Conservation (phyloP, 441 rosid genomes). For the Bocquillonia castaneifolia region DNA sequence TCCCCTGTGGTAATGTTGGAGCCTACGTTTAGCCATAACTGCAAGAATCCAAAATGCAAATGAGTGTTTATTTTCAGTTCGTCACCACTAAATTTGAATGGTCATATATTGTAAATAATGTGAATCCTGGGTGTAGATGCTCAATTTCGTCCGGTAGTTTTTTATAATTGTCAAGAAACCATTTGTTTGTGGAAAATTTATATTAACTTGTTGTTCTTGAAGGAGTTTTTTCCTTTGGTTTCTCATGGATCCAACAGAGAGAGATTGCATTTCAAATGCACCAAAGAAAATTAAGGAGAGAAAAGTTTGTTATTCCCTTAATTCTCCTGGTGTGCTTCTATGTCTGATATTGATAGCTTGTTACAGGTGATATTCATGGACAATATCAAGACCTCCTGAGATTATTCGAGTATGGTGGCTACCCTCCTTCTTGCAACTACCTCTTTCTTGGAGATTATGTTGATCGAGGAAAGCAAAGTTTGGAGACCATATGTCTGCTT, state of each 20-base stretch:
- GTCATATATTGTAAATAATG: background rate
- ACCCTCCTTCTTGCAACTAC: slow-evolving; percentile 84
- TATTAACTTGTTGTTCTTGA: background rate
- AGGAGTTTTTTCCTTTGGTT: background rate
- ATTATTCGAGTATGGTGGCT: slow-evolving; percentile 78
- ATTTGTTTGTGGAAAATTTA: slow-evolving; percentile 4
- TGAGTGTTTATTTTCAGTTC: background rate
- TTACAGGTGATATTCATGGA: slow-evolving; percentile 91
- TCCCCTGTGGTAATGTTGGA: background rate
- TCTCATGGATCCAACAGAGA: background rate
- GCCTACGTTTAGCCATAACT: background rate
- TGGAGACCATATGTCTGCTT: slow-evolving; percentile 94
- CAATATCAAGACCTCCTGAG: slow-evolving; percentile 91
- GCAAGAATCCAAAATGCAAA: background rate
- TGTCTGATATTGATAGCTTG: slow-evolving; percentile 18
- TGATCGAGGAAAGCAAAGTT: slow-evolving; percentile 92
- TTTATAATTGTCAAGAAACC: background rate
- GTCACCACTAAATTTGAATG: background rate
- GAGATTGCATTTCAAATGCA: background rate
- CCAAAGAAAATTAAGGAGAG: background rate
- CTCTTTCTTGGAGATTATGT: slow-evolving; percentile 96
- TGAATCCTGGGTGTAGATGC: too few species aligned
- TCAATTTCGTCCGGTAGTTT: background rate
- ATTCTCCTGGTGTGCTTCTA: too few species aligned
- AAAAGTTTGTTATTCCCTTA: background rate